phyloP scores from a whole-genome alignment of 345 rosid species.

The Physaria fendleri region DNA sequence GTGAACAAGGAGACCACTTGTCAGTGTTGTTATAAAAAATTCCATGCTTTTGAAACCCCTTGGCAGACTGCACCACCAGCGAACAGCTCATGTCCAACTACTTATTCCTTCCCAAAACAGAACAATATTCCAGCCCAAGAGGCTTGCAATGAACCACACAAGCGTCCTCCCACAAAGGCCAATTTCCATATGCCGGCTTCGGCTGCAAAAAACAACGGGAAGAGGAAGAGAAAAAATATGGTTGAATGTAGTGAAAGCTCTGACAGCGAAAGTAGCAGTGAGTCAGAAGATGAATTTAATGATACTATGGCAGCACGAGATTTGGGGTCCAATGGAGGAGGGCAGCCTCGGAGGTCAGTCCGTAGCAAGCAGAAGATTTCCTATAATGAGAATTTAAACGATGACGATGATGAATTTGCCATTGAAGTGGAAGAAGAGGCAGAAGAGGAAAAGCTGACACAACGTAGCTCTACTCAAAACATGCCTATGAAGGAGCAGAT shows the following conservation, averaged over 20 bases:
- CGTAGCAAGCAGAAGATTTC: slow-evolving; percentile 62
- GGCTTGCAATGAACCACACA: slow-evolving; percentile 33
- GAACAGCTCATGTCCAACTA: slow-evolving; percentile 28
- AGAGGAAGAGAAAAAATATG: slow-evolving; percentile 41
- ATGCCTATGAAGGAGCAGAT: slow-evolving; percentile 13
- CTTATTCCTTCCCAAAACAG: slow-evolving; percentile 32
- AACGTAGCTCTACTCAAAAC: slow-evolving; percentile 7
- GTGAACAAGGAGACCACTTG: slow-evolving; percentile 41
- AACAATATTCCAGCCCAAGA: slow-evolving; percentile 37
- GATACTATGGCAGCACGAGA: slow-evolving; percentile 35
- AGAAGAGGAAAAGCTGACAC: slow-evolving; percentile 15
- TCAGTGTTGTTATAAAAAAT: slow-evolving; percentile 46
- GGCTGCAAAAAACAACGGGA: slow-evolving; percentile 40
- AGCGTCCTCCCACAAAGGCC: slow-evolving; percentile 19
- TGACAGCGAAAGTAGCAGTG: slow-evolving; percentile 41
- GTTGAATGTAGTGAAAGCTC: slow-evolving; percentile 60
- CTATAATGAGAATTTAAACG: slow-evolving; percentile 63
- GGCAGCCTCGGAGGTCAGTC: slow-evolving; percentile 58
- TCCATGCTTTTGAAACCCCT: slow-evolving; percentile 45
- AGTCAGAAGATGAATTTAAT: slow-evolving; percentile 42
- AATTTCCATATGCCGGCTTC: slow-evolving; percentile 7
- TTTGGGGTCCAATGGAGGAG: slow-evolving; percentile 28
- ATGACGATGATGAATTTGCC: slow-evolving; percentile 41
- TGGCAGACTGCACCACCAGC: slow-evolving; percentile 30
- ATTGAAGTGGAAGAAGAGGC: slow-evolving; percentile 16